phyloP scores from a whole-genome alignment of 1,139 yeast genomes.

The Saccharomyces hybrid region DNA sequence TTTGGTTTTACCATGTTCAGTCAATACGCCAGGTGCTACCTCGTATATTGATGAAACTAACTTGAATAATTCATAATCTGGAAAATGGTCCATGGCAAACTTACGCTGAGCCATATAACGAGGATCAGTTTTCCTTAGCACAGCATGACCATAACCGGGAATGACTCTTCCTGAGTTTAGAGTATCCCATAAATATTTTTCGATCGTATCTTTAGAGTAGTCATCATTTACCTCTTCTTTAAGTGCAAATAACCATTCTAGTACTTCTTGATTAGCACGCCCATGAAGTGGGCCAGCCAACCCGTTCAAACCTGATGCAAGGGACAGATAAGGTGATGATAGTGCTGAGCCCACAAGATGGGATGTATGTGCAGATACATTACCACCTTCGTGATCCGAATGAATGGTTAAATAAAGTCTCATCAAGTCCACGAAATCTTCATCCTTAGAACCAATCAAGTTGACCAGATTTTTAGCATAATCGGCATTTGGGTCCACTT shows the following conservation, averaged over 20 bases:
- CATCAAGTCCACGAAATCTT: conserved; percentile 38
- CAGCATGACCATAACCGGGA: conserved; percentile 44
- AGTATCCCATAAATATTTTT: conserved; percentile 36
- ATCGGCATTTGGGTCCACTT: conserved; percentile 68
- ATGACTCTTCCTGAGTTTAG: conserved; percentile 38
- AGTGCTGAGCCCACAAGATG: conserved; percentile 40
- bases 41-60: conserved; percentile 86
- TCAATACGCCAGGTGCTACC: conserved; percentile 91
- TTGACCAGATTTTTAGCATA: conserved; percentile 87
- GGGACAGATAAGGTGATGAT: conserved; percentile 37
- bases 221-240: conserved; percentile 33
- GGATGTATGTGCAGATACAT: conserved; percentile 40
- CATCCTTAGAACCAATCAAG: conserved; percentile 58
- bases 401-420: conserved; percentile 40
- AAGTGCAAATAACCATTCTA: conserved; percentile 35
- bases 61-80: conserved; percentile 87
- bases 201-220: conserved; percentile 31
- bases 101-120: conserved; percentile 95
- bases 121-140: conserved; percentile 40
- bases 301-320: conserved; percentile 39
- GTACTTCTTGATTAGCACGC: conserved; percentile 40
- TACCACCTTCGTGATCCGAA: conserved; percentile 44
- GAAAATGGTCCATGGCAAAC: conserved; percentile 95
- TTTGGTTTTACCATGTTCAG: conserved; percentile 96
- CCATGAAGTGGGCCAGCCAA: conserved; percentile 42